A percentile compares a stretch with the other conserved stretches of the same genome.
Evolutionary conservation across 306 rosid species (phyloP).

Genomic region (Parietaria judaica): DNA sequence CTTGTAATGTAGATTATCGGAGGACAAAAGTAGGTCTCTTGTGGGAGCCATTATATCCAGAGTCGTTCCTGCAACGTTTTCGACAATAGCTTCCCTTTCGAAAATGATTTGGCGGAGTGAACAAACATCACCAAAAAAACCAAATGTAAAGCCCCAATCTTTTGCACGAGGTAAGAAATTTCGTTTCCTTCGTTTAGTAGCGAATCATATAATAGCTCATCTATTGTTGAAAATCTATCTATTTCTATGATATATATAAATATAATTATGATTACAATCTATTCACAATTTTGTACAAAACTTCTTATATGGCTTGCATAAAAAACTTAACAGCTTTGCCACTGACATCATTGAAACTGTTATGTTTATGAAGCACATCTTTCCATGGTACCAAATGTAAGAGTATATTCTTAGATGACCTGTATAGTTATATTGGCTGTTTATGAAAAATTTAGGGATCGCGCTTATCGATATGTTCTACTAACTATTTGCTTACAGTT

Average conservation of each 20-base stretch:
- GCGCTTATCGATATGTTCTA: too few relatives aligned
- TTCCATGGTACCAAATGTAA: too few relatives aligned
- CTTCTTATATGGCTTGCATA: constrained; percentile 6
- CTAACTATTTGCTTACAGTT: too few relatives aligned
- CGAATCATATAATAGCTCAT: not conserved
- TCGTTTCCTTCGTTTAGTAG: not conserved
- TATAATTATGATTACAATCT: not conserved
- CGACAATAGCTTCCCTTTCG: constrained; percentile 82
- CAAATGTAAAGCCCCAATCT: constrained; percentile 55
- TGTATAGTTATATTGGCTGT: too few relatives aligned
- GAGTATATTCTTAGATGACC: too few relatives aligned
- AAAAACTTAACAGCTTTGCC: constrained; percentile 64
- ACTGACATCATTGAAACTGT: constrained; percentile 61
- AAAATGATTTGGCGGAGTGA: constrained; percentile 85
- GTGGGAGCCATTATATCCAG: constrained; percentile 88
- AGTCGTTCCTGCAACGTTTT: constrained; percentile 89
- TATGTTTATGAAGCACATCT: too few relatives aligned
- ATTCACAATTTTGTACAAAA: too few relatives aligned
- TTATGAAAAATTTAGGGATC: too few relatives aligned
- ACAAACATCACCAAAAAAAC: constrained; percentile 45
- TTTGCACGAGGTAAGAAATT: constrained; percentile 73
- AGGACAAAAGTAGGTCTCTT: constrained; percentile 76
- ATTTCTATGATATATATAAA: too few relatives aligned
- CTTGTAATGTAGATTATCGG: constrained; percentile 57
- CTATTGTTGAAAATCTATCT: not conserved